Conservation (phyloP, 257 asterid genomes). For the Solanum okadae region DNA sequence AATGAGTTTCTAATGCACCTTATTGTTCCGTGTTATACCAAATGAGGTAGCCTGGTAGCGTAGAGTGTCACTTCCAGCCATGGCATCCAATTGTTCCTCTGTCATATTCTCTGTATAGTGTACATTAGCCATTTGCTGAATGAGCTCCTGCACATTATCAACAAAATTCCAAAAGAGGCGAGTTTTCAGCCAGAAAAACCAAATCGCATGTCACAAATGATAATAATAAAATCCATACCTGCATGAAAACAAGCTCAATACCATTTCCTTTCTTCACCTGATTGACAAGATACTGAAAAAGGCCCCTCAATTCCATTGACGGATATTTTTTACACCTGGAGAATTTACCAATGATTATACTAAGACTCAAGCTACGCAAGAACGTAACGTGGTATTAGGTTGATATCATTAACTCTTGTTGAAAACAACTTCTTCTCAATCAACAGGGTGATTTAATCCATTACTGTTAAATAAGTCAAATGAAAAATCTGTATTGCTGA, state of each 20-base stretch:
- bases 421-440: background rate
- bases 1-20: slow-evolving; percentile 33
- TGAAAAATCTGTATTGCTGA: background rate
- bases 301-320: slow-evolving; percentile 98
- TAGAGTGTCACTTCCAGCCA: slow-evolving; percentile 98
- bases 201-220: slow-evolving; percentile 1
- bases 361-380: background rate
- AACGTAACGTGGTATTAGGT: background rate
- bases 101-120: slow-evolving; percentile 99
- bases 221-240: slow-evolving; percentile 32
- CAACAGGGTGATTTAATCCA: background rate
- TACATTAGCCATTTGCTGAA: slow-evolving; percentile 99
- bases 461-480: background rate
- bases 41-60: slow-evolving; percentile 98
- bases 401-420: background rate
- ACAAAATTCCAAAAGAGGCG: slow-evolving; percentile 8
- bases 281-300: slow-evolving; percentile 94
- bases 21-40: slow-evolving; percentile 85
- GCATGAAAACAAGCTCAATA: slow-evolving; percentile 91
- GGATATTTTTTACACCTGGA: slow-evolving; percentile 97
- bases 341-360: slow-evolving; percentile 7
- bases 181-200: background rate
- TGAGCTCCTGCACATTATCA: slow-evolving; percentile 65
- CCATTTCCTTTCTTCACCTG: slow-evolving; percentile 97
- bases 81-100: slow-evolving; percentile 95